Evolutionary conservation across 345 rosid species (phyloP).

Genomic region (Ceriops decandra): DNA sequence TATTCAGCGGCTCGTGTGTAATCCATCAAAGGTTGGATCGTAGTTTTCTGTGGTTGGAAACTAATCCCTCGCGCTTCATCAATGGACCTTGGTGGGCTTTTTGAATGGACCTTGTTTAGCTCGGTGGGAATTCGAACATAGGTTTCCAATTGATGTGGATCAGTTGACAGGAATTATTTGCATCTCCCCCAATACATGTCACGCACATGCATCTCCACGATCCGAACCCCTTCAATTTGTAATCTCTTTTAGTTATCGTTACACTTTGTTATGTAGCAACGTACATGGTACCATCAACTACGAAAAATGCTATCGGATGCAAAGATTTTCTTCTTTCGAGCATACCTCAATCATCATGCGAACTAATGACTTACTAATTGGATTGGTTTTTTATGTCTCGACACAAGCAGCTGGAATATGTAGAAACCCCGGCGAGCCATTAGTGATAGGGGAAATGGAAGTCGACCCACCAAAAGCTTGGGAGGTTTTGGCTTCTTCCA

Average conservation of each 20-base stretch:
- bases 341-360: no score
- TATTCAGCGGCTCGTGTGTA: neutral
- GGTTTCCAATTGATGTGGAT: no score
- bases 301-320: slow-evolving; percentile 44
- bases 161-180: no score
- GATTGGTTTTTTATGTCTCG: neutral
- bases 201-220: no score
- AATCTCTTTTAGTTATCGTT: no score
- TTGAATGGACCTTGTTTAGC: neutral
- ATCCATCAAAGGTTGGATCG: neutral
- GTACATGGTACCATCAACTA: neutral
- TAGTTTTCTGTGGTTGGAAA: neutral
- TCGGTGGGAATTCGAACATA: no score
- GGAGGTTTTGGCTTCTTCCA: no score
- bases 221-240: no score
- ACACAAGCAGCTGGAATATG: slow-evolving; percentile 45
- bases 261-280: no score
- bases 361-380: no score
- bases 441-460: slow-evolving; percentile 29
- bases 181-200: no score
- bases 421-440: slow-evolving; percentile 8
- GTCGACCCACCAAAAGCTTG: slow-evolving; percentile 67
- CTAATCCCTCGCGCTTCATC: neutral
- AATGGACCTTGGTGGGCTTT: neutral
- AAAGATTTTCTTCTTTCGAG: slow-evolving; percentile 31